Percentiles rank a stretch among this genome's conserved stretches.
Evolutionary conservation across 768 basidiomycete species (phyloP).

Genomic region (Serendipita sp.): DNA sequence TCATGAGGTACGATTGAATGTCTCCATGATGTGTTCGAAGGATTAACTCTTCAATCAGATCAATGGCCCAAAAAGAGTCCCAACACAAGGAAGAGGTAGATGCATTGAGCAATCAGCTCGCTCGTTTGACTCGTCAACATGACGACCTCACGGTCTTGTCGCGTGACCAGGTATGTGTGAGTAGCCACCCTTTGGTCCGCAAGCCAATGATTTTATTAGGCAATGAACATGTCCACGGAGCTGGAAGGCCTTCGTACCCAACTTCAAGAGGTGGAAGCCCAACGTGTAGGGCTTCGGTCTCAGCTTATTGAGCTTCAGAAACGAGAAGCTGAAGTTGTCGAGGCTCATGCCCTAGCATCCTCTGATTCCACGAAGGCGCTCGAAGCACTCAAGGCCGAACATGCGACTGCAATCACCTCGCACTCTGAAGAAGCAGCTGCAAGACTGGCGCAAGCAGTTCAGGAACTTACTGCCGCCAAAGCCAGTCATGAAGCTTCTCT

Average conservation of each 20-base stretch:
- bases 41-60: slow-evolving; percentile 29
- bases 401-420: slow-evolving; percentile 19
- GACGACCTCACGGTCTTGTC: slow-evolving; percentile 70
- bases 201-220: slow-evolving; percentile 24
- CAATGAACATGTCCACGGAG: slow-evolving; percentile 76
- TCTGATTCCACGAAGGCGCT: slow-evolving; percentile 23
- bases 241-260: slow-evolving; percentile 47
- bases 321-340: slow-evolving; percentile 36
- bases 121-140: slow-evolving; percentile 44
- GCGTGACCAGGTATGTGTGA: slow-evolving; percentile 54
- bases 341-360: slow-evolving; percentile 18
- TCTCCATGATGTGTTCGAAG: slow-evolving; percentile 5
- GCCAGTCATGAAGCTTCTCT: slow-evolving; percentile 30
- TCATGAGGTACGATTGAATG: slow-evolving; percentile 60
- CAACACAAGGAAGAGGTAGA: slow-evolving; percentile 71
- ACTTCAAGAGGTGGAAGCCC: slow-evolving; percentile 9
- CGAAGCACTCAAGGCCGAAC: slow-evolving; percentile 27
- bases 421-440: slow-evolving; percentile 20
- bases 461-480: slow-evolving; percentile 19
- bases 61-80: slow-evolving; percentile 96
- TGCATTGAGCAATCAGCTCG: slow-evolving; percentile 47
- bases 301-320: slow-evolving; percentile 26
- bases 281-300: slow-evolving; percentile 6
- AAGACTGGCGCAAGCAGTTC: slow-evolving; percentile 22
- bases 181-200: background rate